Evolutionary conservation across 305 asterid genomes (phyloP), one percentile per base, ranked within the genome.

Genomic region (Solanum aculeatissimum): DNA sequence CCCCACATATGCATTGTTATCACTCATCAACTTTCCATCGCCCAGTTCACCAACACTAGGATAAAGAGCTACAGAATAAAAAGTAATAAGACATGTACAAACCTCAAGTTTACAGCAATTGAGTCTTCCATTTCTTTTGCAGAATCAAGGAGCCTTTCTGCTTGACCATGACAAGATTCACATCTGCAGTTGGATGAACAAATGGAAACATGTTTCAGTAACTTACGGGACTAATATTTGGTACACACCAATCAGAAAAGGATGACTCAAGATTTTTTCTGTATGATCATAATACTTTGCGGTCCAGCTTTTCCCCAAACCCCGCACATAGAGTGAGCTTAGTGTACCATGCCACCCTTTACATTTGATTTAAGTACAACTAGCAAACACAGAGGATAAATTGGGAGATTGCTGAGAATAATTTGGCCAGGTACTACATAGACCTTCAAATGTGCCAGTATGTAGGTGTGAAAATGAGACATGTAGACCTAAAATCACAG

Each of bases 81-180:
- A 68, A 47, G 80, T 79, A 69, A 53, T 25, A 15, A 66, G 57
- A 60, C 68, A 43, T 42, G 51, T 60, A 89, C 89, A 77, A 88
- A 97, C 99, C 99, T 97, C 84, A 97, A 94, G 92, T 97, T 97
- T 69, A 97, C 99, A 60, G 98, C 95, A 88, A 97, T 97, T 85
- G 99, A 97, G 91, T 97, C 99, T 91, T 97, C 99, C 99, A 97
- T 97, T 90, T 97, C 98, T 90, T 87, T 97, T 45, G 99, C 99
- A 83, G 99, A 97, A 90, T 97, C 98, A 77, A 97, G 98, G 88
- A 97, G 98, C 92, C 99, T 95, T 85, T 97, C 99, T 68, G 99
- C 95, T 88, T 97, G 99, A 89, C 98, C 98, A 86, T 97, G 98
- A 85, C 98, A 95, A 87, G 98, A 97, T 89, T 97, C 99, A 89